A percentile compares a stretch with the other conserved stretches of the same genome.
Conservation (phyloP, 2,329 filamentous ascomycete genomes). For the Fusarium solani-melongenae region DNA sequence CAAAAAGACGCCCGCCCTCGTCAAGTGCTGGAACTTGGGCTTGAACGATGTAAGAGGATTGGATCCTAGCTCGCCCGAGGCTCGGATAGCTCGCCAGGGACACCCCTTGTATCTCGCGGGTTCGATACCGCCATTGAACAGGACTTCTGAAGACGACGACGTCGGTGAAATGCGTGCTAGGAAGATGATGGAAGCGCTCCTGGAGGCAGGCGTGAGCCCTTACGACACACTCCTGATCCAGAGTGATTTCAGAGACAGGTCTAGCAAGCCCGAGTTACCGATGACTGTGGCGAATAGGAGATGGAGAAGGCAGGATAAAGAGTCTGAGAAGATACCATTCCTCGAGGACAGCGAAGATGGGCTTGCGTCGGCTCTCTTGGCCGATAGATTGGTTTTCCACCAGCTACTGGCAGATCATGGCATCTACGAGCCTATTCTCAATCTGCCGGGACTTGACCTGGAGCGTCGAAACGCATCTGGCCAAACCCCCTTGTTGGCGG, state of each 20-base stretch:
- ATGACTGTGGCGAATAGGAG: neutral
- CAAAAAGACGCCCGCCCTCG: neutral
- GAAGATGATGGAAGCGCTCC: slow-evolving; percentile 6
- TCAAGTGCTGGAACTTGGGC: neutral
- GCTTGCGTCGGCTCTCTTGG: neutral
- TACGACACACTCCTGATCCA: slow-evolving; percentile 1
- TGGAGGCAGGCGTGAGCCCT: slow-evolving; percentile 12
- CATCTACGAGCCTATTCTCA: slow-evolving; percentile 17
- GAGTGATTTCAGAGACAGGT: neutral
- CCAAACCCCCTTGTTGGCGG: slow-evolving; percentile 22
- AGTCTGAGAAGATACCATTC: neutral
- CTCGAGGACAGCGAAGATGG: neutral
- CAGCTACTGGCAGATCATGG: slow-evolving; percentile 5
- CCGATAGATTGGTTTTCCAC: slow-evolving; percentile 12
- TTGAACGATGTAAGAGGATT: neutral
- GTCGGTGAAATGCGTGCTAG: too few relatives aligned
- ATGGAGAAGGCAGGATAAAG: slow-evolving; percentile 3
- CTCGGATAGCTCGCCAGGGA: neutral
- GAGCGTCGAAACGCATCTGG: slow-evolving; percentile 18
- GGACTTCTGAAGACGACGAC: neutral
- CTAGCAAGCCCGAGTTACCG: neutral
- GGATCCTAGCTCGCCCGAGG: neutral
- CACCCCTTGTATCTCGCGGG: slow-evolving; percentile 12
- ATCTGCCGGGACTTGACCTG: slow-evolving; percentile 15
- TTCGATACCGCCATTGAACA: neutral